Evolutionary conservation across 139 green algal species (phyloP).

Genomic region (Chlamydomonas sp.): DNA sequence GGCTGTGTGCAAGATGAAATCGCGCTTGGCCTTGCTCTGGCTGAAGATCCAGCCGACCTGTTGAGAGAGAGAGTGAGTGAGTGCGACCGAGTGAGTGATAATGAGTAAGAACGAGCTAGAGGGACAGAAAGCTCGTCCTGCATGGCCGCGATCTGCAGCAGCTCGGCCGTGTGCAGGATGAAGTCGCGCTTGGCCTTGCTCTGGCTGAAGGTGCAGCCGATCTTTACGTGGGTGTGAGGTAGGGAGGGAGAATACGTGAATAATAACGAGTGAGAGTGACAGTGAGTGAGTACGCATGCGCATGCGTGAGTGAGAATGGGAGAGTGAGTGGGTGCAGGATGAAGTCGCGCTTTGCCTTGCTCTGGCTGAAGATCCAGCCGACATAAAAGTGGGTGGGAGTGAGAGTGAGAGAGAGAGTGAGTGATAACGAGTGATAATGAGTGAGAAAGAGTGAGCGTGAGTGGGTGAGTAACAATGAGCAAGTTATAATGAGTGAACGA

Average conservation of each 20-base stretch:
- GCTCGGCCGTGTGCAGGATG: constrained; percentile 75
- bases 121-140: too few relatives aligned
- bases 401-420: too few relatives aligned
- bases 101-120: too few relatives aligned
- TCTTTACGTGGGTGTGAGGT: too few relatives aligned
- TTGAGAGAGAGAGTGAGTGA: constrained; percentile 6
- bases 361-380: constrained; percentile 87
- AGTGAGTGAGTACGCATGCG: too few relatives aligned
- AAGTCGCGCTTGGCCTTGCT: constrained; percentile 66
- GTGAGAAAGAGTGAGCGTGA: too few relatives aligned
- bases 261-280: too few relatives aligned
- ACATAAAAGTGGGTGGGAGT: constrained; percentile 35
- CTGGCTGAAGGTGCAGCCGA: constrained; percentile 86
- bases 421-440: too few relatives aligned
- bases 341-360: constrained; percentile 65
- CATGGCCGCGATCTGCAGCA: constrained; percentile 68
- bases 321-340: constrained; percentile 76
- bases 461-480: constrained; percentile 67
- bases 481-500: constrained; percentile 77
- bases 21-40: constrained; percentile 60
- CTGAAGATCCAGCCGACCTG: constrained; percentile 91
- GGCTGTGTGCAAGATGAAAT: constrained; percentile 77
- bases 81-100: neutral
- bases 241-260: too few relatives aligned
- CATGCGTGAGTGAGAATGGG: too few relatives aligned